Conservation (phyloP, 257 asterid species). For the Scutellaria baicalensis region DNA sequence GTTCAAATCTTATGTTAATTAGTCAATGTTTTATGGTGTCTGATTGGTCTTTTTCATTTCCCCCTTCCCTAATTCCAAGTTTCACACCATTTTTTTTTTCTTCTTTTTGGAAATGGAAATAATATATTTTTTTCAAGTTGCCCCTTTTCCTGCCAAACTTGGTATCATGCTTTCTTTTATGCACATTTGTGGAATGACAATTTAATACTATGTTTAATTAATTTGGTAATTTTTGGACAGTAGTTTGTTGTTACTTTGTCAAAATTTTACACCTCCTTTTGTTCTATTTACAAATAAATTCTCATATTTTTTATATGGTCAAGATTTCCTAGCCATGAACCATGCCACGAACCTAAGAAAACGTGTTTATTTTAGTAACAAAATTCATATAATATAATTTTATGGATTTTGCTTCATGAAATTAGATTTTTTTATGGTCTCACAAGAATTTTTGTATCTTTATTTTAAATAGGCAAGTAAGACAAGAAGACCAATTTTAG, state of each 20-base stretch:
- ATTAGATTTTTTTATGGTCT: too few species aligned
- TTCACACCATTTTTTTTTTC: constrained; percentile 4
- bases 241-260: not conserved
- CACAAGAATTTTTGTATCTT: too few species aligned
- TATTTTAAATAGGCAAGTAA: too few species aligned
- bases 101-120: not conserved
- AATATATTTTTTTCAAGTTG: not conserved
- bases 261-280: not conserved
- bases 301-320: not conserved
- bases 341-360: not conserved
- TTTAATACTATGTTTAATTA: not conserved
- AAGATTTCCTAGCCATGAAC: not conserved
- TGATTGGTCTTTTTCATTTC: not conserved
- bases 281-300: not conserved
- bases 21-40: constrained; percentile 8
- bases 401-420: too few species aligned
- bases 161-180: not conserved
- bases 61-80: constrained; percentile 5
- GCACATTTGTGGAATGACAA: not conserved
- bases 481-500: too few species aligned
- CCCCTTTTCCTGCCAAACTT: not conserved
- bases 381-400: too few species aligned
- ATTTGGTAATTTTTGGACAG: not conserved
- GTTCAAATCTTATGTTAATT: constrained; percentile 4
- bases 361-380: too few species aligned